Conservation (phyloP, 192 early-diverging fungal species). For the Mortierella hygrophila region DNA sequence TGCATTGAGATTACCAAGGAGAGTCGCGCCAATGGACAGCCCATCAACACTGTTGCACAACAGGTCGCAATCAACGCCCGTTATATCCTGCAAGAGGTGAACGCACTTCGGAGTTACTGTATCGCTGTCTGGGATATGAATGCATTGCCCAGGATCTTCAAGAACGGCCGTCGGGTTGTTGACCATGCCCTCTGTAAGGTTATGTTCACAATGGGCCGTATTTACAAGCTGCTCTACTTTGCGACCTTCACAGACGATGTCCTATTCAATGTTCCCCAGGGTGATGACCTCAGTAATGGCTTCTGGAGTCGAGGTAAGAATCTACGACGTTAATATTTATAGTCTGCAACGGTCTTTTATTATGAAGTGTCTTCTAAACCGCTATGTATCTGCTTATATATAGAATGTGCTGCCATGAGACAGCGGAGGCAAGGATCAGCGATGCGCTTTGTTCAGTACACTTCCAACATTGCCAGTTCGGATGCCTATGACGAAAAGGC, state of each 20-base stretch:
- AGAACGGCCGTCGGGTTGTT: slow-evolving; percentile 73
- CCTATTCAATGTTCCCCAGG: slow-evolving; percentile 68
- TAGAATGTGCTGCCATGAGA: slow-evolving; percentile 43
- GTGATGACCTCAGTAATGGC: slow-evolving; percentile 51
- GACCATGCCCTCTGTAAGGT: slow-evolving; percentile 74
- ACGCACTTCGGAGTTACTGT: slow-evolving; percentile 71
- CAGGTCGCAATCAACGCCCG: slow-evolving; percentile 59
- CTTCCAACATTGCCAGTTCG: slow-evolving; percentile 28
- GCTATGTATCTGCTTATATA: neutral
- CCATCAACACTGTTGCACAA: slow-evolving; percentile 28
- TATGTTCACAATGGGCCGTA: slow-evolving; percentile 69
- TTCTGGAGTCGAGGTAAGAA: slow-evolving; percentile 59
- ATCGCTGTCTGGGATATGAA: slow-evolving; percentile 68
- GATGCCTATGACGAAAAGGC: slow-evolving; percentile 72
- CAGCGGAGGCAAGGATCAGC: slow-evolving; percentile 32
- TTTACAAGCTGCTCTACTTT: slow-evolving; percentile 65
- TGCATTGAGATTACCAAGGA: slow-evolving; percentile 62
- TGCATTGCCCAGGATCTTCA: slow-evolving; percentile 71
- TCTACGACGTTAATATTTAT: neutral
- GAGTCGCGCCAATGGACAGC: slow-evolving; percentile 20
- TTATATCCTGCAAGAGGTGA: slow-evolving; percentile 61
- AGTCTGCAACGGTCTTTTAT: neutral
- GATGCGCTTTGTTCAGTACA: slow-evolving; percentile 41
- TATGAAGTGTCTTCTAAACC: neutral
- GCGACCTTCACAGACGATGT: slow-evolving; percentile 69